Base-by-base conservation (phyloP, 108 stramenopile genomes). In the Mayamaea pseudoterrestris region DNA sequence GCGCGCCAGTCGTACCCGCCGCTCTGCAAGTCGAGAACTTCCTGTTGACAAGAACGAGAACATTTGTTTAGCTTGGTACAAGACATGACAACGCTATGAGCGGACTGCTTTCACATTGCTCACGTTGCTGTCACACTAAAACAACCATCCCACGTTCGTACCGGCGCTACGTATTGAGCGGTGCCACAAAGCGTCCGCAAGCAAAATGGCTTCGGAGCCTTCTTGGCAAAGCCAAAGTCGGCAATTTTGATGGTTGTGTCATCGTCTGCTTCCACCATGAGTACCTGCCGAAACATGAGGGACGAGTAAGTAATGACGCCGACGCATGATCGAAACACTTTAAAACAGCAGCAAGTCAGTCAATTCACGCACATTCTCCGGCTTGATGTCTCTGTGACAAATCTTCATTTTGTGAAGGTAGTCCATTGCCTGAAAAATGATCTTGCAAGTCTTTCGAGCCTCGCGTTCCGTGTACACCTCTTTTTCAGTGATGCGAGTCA, bases 151-250 rank as follows among this genome's bases (percentile, higher is more conserved):
- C 32, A 11, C 12, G 12, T 34, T 34, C 9, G 32, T 34, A 34
- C 8, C 12, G 12, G 32, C 23, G 66, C 59, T 46, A 80, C 69
- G 26, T 70, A 78, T 0, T 73, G 69, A 22, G 85, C 67, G 2
- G 85, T 80, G 51, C 85, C 85, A 43, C 81, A 83, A 23, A 76
- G 42, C 8, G 86, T 83, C 11, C 30, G 61, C 64, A 71, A 74
- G 27, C 62, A 80, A 44, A 85, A 71, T 24, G 71, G 69, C 16
- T 71, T 63, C 0, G 69, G 39, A 5, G 80, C 64, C 20, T 68
- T 68, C 53, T 98, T 94, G 35, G 96, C 94, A 51, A 99, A 94
- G 3, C 95, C 98, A 71, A 99, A 99, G 53, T 98, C 96, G 12
- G 93, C 93, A 45, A 97, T 71, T 57, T 94, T 97, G 61, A 98